Conservation (phyloP, 2,329 filamentous ascomycete genomes). For the Raffaelea albimanens region DNA sequence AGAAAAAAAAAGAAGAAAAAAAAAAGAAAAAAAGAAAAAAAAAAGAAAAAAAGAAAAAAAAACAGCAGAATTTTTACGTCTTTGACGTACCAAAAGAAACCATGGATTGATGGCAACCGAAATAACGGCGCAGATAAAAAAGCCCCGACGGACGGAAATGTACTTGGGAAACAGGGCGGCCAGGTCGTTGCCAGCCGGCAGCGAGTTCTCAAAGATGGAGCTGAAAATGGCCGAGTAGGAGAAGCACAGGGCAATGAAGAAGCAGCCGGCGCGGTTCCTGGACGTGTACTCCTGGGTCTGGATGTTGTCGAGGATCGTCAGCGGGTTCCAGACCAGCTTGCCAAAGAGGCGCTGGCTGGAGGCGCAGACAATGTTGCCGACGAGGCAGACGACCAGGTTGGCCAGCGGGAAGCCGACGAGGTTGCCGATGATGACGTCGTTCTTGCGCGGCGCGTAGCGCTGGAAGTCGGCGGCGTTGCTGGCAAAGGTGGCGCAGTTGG, state of each 20-base stretch:
- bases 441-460: constrained; percentile 28
- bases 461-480: constrained; percentile 33
- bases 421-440: constrained; percentile 30
- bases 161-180: constrained; percentile 28
- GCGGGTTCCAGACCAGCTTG: constrained; percentile 8
- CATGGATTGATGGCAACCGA: constrained; percentile 15
- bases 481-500: constrained; percentile 26
- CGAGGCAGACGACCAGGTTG: constrained; percentile 25
- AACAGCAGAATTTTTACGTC: too few relatives aligned
- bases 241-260: constrained; percentile 8
- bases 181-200: constrained; percentile 19
- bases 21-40: not conserved
- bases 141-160: constrained; percentile 26
- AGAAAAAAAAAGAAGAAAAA: not conserved
- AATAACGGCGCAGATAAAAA: constrained; percentile 21
- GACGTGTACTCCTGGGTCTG: constrained; percentile 4
- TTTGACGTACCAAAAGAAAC: constrained; percentile 12
- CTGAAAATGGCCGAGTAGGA: constrained; percentile 5
- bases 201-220: constrained; percentile 9
- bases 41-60: not conserved
- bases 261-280: constrained; percentile 6
- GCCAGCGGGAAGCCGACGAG: constrained; percentile 29
- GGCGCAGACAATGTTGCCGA: constrained; percentile 22
- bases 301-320: constrained; percentile 6
- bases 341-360: constrained; percentile 8